Base-by-base conservation (phyloP, 23 red algal genomes). In the Chondrus crispus region DNA sequence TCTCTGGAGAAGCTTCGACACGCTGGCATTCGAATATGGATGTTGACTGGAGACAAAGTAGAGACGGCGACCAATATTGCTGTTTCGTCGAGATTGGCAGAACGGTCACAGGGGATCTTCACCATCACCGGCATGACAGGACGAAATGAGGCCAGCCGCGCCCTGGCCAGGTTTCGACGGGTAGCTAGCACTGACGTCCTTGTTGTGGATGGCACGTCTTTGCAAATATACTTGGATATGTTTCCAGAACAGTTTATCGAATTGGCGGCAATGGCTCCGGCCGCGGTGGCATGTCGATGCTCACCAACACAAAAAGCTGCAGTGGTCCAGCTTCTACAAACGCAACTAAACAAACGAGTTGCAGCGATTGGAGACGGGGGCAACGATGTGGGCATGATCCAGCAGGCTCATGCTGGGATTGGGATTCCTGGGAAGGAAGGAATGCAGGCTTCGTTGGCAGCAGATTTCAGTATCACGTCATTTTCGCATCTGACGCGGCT, bases 41-140 rank as follows among this genome's bases (percentile, higher is more conserved):
- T 98, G 96, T 68, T 98, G 42, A 98, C 96, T 19, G 96, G 96
- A 12, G 96, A 98, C 88, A 98, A 98, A 58, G 96, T 98, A 33
- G 96, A 98, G 80, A 98, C 96, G 8, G 96, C 96, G 5, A 94
- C 87, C 43, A 93, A 90, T 68, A 93, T 98, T 40, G 96, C 93
- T 5, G 82, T 95, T 32, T 95, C 93, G 51, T 92, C 93, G 5
- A 62, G 96, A 38, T 89, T 98, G 24, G 93, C 93, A 2, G 90
- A 93, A 46, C 85, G 96, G 5, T 83, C 82, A 29, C 91, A 96
- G 60, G 84, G 91, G 13, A 94, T 95, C 42, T 96, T 92, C 43
- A 94, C 76, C 18, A 93, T 98, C 12, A 96, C 88, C 35, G 96
- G 96, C 5, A 45, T 98, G 36, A 88, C 62, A 35, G 92, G 83